A percentile compares a stretch with the other conserved stretches of the same genome.
Evolutionary conservation across 495 filamentous ascomycete genomes (phyloP).

Genomic region (Letharia columbiana): DNA sequence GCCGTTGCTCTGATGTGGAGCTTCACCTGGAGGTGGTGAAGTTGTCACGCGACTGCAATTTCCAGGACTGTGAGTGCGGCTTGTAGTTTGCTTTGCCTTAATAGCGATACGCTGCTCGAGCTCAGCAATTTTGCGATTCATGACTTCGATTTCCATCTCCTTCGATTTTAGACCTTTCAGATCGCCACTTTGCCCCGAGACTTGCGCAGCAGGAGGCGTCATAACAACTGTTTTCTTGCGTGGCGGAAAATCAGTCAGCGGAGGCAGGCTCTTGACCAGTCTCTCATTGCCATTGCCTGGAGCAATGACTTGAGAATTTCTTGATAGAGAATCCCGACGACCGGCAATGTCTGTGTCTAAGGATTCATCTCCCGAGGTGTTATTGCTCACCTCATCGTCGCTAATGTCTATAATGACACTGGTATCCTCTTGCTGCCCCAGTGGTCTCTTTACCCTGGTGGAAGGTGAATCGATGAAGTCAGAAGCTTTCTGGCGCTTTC

Average conservation of each 20-base stretch:
- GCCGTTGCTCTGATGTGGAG: not conserved
- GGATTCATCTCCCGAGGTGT: conserved; percentile 35
- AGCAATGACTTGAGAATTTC: conserved; percentile 1
- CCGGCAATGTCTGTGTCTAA: conserved; percentile 33
- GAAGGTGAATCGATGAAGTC: conserved; percentile 58
- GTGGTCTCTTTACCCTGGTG: conserved; percentile 52
- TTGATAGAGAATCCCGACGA: conserved; percentile 33
- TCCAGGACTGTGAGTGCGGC: conserved; percentile 33
- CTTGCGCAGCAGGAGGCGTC: conserved; percentile 32
- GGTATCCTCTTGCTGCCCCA: conserved; percentile 36
- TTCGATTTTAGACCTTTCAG: conserved; percentile 54
- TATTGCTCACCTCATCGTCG: conserved; percentile 46
- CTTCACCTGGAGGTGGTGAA: conserved; percentile 2
- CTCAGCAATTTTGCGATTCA: conserved; percentile 69
- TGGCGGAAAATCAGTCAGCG: conserved; percentile 32
- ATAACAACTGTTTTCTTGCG: conserved; percentile 32
- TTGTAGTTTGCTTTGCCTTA: conserved; percentile 44
- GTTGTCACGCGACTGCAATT: conserved; percentile 26
- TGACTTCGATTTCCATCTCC: conserved; percentile 61
- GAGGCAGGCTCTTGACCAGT: conserved; percentile 38
- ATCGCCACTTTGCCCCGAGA: conserved; percentile 30
- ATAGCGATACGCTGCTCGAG: conserved; percentile 52
- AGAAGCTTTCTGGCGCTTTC: conserved; percentile 78
- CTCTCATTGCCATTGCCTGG: conserved; percentile 10
- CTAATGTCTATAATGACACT: conserved; percentile 68